These are phyloP conservation scores for Aphanomyces astaci DNA, from an alignment of 352 stramenopile genomes.

Conservation along the genomic window DNA sequence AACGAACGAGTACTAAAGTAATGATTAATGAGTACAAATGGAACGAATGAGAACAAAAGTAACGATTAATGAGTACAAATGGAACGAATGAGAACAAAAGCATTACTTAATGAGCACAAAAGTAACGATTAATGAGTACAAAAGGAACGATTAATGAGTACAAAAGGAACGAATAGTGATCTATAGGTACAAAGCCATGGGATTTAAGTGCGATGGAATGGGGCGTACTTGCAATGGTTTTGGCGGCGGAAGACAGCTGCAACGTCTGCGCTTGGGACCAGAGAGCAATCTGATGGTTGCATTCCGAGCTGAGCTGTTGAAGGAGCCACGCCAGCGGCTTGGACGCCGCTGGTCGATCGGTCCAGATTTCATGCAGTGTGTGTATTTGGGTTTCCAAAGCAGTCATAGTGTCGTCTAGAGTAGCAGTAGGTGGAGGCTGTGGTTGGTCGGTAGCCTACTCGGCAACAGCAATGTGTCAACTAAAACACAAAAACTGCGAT, in stretches of 20 bases:
- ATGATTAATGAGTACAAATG: too few species aligned
- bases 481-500: too few species aligned
- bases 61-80: too few species aligned
- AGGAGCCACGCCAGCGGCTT: slow-evolving; percentile 1
- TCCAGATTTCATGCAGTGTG: neutral
- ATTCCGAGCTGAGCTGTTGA: slow-evolving; percentile 1
- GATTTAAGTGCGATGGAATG: neutral
- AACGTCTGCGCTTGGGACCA: neutral
- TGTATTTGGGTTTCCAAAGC: neutral
- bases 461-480: too few species aligned
- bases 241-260: slow-evolving; percentile 3
- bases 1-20: too few species aligned
- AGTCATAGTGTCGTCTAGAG: neutral
- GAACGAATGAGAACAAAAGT: too few species aligned
- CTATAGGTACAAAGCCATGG: neutral
- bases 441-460: too few species aligned
- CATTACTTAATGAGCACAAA: too few species aligned
- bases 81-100: too few species aligned
- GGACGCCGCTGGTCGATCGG: neutral
- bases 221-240: slow-evolving; percentile 3
- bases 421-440: neutral
- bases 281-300: slow-evolving; percentile 4
- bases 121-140: too few species aligned
- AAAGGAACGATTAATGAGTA: too few species aligned
- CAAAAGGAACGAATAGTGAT: too few species aligned